These are phyloP conservation scores for Hemerocallis citrina DNA, from an alignment of 106 monocot species.

Conservation along the genomic window DNA sequence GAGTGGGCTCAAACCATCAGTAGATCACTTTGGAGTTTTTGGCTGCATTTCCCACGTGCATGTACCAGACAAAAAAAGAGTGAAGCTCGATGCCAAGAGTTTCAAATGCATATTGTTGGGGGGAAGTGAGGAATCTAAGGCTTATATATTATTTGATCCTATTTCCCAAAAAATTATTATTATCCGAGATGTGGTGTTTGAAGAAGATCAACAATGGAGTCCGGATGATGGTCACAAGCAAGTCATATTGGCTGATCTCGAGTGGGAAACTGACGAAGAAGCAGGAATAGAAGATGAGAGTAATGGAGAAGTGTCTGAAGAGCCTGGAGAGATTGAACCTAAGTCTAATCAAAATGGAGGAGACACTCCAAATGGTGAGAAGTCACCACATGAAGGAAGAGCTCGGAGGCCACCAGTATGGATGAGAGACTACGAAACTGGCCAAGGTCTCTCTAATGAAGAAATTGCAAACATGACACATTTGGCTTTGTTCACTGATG, in stretches of 20 bases:
- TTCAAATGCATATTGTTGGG: neutral
- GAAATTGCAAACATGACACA: neutral
- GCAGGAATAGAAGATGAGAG: too few relatives aligned
- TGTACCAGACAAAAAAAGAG: neutral
- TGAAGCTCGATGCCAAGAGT: neutral
- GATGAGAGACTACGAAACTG: neutral
- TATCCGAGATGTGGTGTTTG: neutral
- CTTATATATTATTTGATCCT: slow-evolving; percentile 1
- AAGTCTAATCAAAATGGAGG: neutral
- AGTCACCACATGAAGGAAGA: neutral
- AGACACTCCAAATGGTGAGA: neutral
- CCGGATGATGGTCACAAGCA: neutral
- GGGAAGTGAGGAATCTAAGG: neutral
- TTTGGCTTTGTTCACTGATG: neutral
- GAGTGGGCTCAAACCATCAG: neutral
- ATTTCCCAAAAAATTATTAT: neutral
- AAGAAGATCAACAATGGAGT: neutral
- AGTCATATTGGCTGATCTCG: neutral
- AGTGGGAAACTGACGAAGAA: neutral
- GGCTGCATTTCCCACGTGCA: neutral
- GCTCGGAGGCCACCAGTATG: neutral
- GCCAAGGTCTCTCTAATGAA: neutral
- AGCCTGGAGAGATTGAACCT: neutral
- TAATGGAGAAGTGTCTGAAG: too few relatives aligned
- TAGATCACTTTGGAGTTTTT: neutral